Base-by-base conservation (phyloP, 371 early-diverging fungal species). In the Saksenaea oblongispora region DNA sequence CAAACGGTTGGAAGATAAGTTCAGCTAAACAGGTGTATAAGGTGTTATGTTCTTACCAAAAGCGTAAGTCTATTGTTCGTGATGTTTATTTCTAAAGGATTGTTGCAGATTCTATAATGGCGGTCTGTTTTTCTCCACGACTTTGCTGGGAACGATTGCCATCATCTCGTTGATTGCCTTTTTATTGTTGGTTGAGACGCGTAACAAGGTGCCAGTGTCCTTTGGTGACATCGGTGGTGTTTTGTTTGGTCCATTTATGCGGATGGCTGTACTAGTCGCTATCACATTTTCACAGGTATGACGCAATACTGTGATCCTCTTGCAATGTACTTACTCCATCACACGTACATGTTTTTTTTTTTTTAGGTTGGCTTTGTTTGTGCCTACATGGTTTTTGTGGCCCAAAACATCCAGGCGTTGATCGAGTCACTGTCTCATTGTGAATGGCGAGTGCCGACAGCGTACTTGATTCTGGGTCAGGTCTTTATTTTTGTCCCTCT, bases 381-480 rank as follows among this genome's bases (percentile, higher is more conserved):
- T 67, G 94, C 94, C 11, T 95, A 95, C 71, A 90, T 89, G 84
- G 91, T 93, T 28, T 95, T 93, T 77, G 90, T 95, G 1, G 91
- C 91, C 10, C 89, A 93, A 71, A 95, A 91, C 70, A 64, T 93
- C 5, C 87, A 89, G 36, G 90, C 91, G 5, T 68, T 93, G 11
- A 58, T 87, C 2, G 83, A 84, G 73, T 78, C 89, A 13, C 68
- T 87, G 3, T 83, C 89, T 18, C 71, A 84, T 58, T 71, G 86
- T 28, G 56, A 69, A 15, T 53, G 58, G 8, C 36, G 58, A 13
- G 42, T 82, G 3, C 70, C 79, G 0, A 47, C 75, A 2, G 53
- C 74, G 17, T 75, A 74, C 58, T 86, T 91, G 55, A 89, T 95
- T 54, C 58, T 90, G 24, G 67, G 79, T 0, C 94, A 95, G 69